Conservation (phyloP, 2,329 filamentous ascomycete genomes). For the Didymella lethalis region DNA sequence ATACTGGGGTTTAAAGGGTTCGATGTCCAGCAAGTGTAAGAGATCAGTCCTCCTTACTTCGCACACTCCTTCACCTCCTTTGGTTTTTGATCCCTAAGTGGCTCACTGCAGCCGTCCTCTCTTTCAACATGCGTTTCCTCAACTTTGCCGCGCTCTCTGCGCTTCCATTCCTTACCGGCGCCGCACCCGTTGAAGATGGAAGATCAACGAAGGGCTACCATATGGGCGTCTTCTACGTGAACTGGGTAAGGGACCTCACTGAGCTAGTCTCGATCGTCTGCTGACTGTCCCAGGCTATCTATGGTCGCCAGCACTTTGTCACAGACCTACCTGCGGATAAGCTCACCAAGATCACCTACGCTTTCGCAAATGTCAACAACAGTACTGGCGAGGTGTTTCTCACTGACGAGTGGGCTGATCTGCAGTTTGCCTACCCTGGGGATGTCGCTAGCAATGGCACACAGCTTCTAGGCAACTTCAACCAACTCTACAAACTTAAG, state of each 20-base stretch:
- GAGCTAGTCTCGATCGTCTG: not conserved
- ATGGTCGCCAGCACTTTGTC: slow-evolving; percentile 80
- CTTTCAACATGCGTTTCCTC: slow-evolving; percentile 35
- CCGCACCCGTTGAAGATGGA: slow-evolving; percentile 20
- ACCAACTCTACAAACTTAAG: slow-evolving; percentile 80
- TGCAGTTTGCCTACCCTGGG: slow-evolving; percentile 70
- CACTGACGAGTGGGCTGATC: slow-evolving; percentile 36
- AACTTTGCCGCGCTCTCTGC: slow-evolving; percentile 31
- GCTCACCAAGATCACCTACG: slow-evolving; percentile 87
- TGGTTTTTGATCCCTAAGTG: not conserved
- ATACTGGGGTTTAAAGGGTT: not conserved
- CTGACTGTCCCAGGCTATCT: slow-evolving; percentile 69
- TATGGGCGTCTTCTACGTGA: slow-evolving; percentile 74
- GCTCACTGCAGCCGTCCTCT: slow-evolving; percentile 31
- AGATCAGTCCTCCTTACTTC: not conserved
- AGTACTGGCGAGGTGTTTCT: slow-evolving; percentile 71
- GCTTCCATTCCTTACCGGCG: slow-evolving; percentile 28
- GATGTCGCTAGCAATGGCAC: slow-evolving; percentile 72
- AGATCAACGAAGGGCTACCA: slow-evolving; percentile 57
- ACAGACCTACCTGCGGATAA: slow-evolving; percentile 82
- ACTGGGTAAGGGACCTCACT: slow-evolving; percentile 58
- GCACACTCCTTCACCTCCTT: slow-evolving; percentile 18
- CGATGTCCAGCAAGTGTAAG: not conserved
- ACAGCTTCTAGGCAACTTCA: slow-evolving; percentile 78
- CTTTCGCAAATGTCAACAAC: slow-evolving; percentile 87